phyloP scores from a whole-genome alignment of 495 filamentous ascomycete species.

The Penicillium desertorum region DNA sequence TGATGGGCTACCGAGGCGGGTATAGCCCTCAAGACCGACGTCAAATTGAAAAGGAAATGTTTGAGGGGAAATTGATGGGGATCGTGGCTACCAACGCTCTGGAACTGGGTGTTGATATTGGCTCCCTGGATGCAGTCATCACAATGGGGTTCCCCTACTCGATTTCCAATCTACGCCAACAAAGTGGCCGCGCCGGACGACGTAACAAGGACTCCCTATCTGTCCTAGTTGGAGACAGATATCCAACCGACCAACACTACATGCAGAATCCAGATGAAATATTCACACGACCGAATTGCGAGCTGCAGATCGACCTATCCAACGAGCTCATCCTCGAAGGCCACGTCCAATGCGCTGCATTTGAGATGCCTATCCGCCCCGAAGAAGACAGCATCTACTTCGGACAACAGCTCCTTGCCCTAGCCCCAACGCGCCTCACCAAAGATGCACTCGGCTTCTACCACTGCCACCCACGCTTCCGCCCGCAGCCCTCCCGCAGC shows the following conservation, averaged over 20 bases:
- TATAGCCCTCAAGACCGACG: slow-evolving; percentile 94
- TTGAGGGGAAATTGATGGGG: slow-evolving; percentile 88
- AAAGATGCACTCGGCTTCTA: slow-evolving; percentile 77
- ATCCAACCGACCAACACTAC: slow-evolving; percentile 91
- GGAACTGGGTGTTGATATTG: slow-evolving; percentile 94
- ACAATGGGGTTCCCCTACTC: slow-evolving; percentile 94
- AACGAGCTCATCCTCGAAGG: slow-evolving; percentile 92
- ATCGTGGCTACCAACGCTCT: slow-evolving; percentile 93
- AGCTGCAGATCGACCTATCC: slow-evolving; percentile 82
- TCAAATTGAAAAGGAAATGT: slow-evolving; percentile 93
- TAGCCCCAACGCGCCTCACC: slow-evolving; percentile 75
- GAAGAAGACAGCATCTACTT: slow-evolving; percentile 79
- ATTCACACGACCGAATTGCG: slow-evolving; percentile 89
- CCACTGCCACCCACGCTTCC: slow-evolving; percentile 85
- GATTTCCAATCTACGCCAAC: slow-evolving; percentile 90
- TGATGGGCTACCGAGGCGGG: slow-evolving; percentile 95
- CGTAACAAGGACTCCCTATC: slow-evolving; percentile 93
- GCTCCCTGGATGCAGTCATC: slow-evolving; percentile 89
- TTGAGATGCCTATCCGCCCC: slow-evolving; percentile 86
- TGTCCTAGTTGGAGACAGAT: slow-evolving; percentile 87
- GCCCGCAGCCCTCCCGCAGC: slow-evolving; percentile 75
- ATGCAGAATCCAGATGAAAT: slow-evolving; percentile 97
- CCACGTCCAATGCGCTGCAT: slow-evolving; percentile 93
- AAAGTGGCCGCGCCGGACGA: slow-evolving; percentile 89
- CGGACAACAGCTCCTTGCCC: slow-evolving; percentile 64